Evolutionary conservation across 352 stramenopile species (phyloP).

Genomic region (Phytophthora cajani): DNA sequence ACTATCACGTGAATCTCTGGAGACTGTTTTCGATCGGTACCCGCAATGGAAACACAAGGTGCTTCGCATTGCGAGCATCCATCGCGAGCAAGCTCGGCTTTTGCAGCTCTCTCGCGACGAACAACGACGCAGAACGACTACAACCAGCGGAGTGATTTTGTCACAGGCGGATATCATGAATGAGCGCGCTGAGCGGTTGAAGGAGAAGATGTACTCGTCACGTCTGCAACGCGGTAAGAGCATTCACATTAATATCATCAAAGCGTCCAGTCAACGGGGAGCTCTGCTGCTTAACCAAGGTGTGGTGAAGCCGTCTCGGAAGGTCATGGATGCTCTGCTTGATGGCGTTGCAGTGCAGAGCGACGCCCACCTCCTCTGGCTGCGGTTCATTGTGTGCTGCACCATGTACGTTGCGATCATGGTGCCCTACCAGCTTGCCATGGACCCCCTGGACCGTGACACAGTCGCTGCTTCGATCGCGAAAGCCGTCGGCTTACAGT

Average conservation of each 20-base stretch:
- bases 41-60: constrained; percentile 75
- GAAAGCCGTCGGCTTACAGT: constrained; percentile 34
- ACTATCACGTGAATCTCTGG: constrained; percentile 63
- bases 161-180: constrained; percentile 39
- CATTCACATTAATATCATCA: neutral
- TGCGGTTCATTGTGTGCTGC: constrained; percentile 33
- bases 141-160: constrained; percentile 7
- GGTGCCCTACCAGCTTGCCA: constrained; percentile 51
- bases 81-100: constrained; percentile 56
- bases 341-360: constrained; percentile 47
- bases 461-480: constrained; percentile 9
- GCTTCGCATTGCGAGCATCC: constrained; percentile 62
- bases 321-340: constrained; percentile 13
- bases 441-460: constrained; percentile 39
- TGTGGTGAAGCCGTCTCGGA: neutral
- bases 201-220: neutral
- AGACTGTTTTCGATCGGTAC: constrained; percentile 72
- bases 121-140: constrained; percentile 11
- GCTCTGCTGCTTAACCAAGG: neutral
- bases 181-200: neutral
- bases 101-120: constrained; percentile 12
- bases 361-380: constrained; percentile 45
- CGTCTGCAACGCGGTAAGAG: constrained; percentile 1
- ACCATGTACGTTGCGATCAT: constrained; percentile 50
- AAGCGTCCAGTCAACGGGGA: neutral